Percentiles rank a stretch among this genome's conserved stretches.
These are phyloP conservation scores for Suillus paluster DNA, from an alignment of 768 basidiomycete species.

Conservation along the genomic window DNA sequence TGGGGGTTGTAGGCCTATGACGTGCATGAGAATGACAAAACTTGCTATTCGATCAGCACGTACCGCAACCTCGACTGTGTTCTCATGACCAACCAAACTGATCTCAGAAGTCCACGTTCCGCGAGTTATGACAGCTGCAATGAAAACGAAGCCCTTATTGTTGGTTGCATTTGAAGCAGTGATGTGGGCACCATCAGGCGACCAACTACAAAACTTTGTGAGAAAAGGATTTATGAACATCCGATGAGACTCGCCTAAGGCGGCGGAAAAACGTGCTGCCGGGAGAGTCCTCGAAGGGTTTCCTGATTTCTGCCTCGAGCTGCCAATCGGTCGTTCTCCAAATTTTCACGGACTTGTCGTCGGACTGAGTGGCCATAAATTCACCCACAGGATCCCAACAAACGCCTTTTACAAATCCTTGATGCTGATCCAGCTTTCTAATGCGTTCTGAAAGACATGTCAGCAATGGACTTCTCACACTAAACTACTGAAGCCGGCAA, in stretches of 20 bases:
- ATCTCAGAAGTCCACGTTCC: conserved; percentile 91
- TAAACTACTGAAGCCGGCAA: neutral
- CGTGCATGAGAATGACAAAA: conserved; percentile 9
- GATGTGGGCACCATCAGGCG: conserved; percentile 98
- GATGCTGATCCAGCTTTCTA: conserved; percentile 83
- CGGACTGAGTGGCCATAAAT: conserved; percentile 96
- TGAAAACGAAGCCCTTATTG: conserved; percentile 94
- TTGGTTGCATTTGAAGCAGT: conserved; percentile 98
- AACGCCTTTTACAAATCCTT: conserved; percentile 98
- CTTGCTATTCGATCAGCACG: conserved; percentile 30
- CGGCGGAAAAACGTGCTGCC: conserved; percentile 94
- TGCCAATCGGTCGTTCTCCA: conserved; percentile 96
- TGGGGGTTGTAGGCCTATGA: conserved; percentile 91
- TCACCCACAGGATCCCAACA: conserved; percentile 99
- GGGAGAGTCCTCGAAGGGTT: conserved; percentile 93
- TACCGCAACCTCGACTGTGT: conserved; percentile 95
- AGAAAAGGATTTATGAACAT: neutral
- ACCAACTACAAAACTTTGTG: conserved; percentile 71
- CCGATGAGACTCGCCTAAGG: conserved; percentile 60
- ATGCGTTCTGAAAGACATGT: conserved; percentile 63
- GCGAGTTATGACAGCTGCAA: conserved; percentile 92
- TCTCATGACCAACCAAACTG: conserved; percentile 95
- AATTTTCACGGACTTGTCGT: conserved; percentile 95
- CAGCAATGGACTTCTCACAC: neutral
- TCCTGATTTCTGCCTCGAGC: conserved; percentile 80